A percentile compares a stretch with the other conserved stretches of the same genome.
These are phyloP conservation scores for Cymbidium sinense DNA, from an alignment of 106 monocot genomes.

Conservation along the genomic window DNA sequence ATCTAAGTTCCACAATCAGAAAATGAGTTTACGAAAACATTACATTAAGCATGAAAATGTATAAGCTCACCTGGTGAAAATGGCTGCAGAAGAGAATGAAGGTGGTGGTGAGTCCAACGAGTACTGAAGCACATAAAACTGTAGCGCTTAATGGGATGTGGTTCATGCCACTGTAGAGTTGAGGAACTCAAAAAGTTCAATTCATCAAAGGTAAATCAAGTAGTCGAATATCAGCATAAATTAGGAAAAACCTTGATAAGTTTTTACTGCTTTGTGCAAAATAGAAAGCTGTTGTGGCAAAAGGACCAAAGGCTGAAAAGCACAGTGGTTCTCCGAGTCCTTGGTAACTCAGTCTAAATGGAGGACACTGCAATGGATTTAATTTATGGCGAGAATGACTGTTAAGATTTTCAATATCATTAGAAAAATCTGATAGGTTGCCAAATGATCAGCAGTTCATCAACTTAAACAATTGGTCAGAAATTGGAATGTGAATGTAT, in stretches of 20 bases:
- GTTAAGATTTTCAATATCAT: not conserved
- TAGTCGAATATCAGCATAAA: no score
- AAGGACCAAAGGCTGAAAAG: constrained; percentile 94
- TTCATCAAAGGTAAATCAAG: not conserved
- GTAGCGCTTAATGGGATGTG: constrained; percentile 41
- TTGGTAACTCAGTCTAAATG: constrained; percentile 84
- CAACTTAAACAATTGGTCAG: not conserved
- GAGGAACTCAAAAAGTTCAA: not conserved
- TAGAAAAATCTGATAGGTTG: not conserved
- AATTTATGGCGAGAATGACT: not conserved
- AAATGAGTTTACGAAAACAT: not conserved
- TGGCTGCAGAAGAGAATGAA: constrained; percentile 98
- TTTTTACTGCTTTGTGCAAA: constrained; percentile 49
- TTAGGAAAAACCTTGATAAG: constrained; percentile 21
- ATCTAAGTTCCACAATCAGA: constrained; percentile 37
- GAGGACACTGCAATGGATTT: constrained; percentile 58
- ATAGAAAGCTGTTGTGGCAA: constrained; percentile 94
- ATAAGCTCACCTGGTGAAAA: constrained; percentile 81
- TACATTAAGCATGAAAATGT: not conserved
- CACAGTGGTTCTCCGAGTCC: constrained; percentile 95
- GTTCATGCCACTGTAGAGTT: constrained; percentile 30
- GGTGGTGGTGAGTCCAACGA: constrained; percentile 93
- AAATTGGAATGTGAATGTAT: not conserved
- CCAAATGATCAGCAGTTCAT: not conserved
- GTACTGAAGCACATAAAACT: constrained; percentile 57